These are phyloP conservation scores for Botrytis tulipae DNA, from an alignment of 2,329 filamentous ascomycete species.

Conservation along the genomic window DNA sequence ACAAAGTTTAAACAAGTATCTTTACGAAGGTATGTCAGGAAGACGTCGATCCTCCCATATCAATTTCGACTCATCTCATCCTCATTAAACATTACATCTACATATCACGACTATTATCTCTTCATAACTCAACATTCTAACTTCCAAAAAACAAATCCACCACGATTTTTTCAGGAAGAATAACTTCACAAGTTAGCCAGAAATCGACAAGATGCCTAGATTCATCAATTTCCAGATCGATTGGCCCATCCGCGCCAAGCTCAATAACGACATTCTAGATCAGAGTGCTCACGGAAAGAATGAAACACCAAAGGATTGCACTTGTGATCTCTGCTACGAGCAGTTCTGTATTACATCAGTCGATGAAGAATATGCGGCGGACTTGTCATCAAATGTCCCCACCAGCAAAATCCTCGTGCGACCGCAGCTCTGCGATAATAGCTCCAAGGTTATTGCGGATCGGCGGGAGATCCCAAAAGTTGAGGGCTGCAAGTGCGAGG, in stretches of 20 bases:
- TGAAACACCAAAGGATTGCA: neutral
- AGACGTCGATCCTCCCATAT: neutral
- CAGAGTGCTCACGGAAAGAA: neutral
- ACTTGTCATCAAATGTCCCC: neutral
- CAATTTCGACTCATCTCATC: neutral
- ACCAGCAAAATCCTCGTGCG: neutral
- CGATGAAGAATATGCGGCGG: neutral
- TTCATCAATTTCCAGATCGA: neutral
- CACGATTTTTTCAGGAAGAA: neutral
- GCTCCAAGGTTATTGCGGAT: no score
- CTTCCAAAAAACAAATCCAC: neutral
- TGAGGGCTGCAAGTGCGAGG: neutral
- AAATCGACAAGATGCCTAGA: neutral
- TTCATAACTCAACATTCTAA: neutral
- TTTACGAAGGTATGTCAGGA: neutral
- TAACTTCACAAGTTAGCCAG: neutral
- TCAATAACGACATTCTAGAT: neutral
- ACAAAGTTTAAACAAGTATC: neutral
- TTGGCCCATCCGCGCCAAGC: neutral
- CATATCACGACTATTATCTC: neutral
- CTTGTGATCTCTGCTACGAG: neutral
- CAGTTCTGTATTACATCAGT: neutral
- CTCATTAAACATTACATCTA: neutral
- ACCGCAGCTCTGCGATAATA: no score
- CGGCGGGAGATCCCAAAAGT: neutral